phyloP scores from a whole-genome alignment of 805 yeast species.

The fission yeast (Schizosaccharomyces pombe) region ASM294v3 CU329670.1:1608501-1609000 shows the following conservation, averaged over 20 bases:
- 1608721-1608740: conserved; percentile 45
- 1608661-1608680: conserved; percentile 60
- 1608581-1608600: not conserved
- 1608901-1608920: not conserved
- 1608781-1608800: conserved; percentile 40
- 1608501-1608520: conserved; percentile 81
- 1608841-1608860: conserved; percentile 38
- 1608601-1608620: conserved; percentile 29
- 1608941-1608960: not conserved
- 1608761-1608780: conserved; percentile 62
- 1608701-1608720: conserved; percentile 54
- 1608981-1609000: not conserved
- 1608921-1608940: not conserved
- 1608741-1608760: conserved; percentile 79
- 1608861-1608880: conserved; percentile 46
- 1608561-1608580: conserved; percentile 1
- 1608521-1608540: conserved; percentile 56
- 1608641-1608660: conserved; percentile 68
- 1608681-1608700: conserved; percentile 66
- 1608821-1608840: conserved; percentile 62
- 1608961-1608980: not conserved
- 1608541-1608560: conserved; percentile 24
- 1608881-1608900: not conserved
- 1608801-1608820: conserved; percentile 89
- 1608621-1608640: conserved; percentile 61